These are phyloP conservation scores for Picochlorum sp. DNA, from an alignment of 139 green algal species.

Conservation along the genomic window DNA sequence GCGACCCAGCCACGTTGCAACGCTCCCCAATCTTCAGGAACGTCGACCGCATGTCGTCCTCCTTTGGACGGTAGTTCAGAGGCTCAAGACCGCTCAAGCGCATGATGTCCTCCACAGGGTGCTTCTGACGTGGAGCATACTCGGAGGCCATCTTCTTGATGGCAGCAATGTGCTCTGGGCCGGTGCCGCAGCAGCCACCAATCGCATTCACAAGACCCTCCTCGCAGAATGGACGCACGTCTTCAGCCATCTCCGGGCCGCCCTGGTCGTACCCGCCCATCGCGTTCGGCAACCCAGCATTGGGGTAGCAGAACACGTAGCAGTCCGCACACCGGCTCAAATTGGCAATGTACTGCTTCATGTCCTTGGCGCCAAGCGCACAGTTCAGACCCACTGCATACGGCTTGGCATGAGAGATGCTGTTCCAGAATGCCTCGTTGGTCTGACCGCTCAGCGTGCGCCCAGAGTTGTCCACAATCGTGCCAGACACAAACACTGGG, in stretches of 20 bases:
- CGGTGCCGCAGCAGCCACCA: conserved; percentile 91
- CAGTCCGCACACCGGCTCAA: conserved; percentile 80
- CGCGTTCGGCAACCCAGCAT: conserved; percentile 94
- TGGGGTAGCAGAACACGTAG: conserved; percentile 96
- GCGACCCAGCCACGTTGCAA: too few relatives aligned
- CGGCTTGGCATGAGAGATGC: conserved; percentile 79
- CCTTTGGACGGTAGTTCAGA: conserved; percentile 80
- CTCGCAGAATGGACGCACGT: conserved; percentile 87
- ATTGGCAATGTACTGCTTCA: conserved; percentile 91
- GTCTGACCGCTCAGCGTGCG: conserved; percentile 95
- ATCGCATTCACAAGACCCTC: conserved; percentile 85
- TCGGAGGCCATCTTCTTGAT: conserved; percentile 50
- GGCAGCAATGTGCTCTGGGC: conserved; percentile 82
- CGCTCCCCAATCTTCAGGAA: too few relatives aligned
- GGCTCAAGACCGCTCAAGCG: conserved; percentile 90
- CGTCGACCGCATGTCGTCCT: conserved; percentile 62
- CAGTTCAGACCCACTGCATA: conserved; percentile 96
- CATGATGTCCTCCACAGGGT: conserved; percentile 61
- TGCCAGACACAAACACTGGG: conserved; percentile 92
- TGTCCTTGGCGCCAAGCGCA: conserved; percentile 89
- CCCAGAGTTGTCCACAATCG: conserved; percentile 91
- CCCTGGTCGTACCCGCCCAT: conserved; percentile 99
- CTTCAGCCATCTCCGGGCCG: conserved; percentile 84
- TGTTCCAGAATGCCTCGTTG: conserved; percentile 99
- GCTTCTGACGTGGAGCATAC: conserved; percentile 56